These are phyloP conservation scores for Proteromonas lacertae DNA, from an alignment of 352 stramenopile genomes.

Conservation along the genomic window DNA sequence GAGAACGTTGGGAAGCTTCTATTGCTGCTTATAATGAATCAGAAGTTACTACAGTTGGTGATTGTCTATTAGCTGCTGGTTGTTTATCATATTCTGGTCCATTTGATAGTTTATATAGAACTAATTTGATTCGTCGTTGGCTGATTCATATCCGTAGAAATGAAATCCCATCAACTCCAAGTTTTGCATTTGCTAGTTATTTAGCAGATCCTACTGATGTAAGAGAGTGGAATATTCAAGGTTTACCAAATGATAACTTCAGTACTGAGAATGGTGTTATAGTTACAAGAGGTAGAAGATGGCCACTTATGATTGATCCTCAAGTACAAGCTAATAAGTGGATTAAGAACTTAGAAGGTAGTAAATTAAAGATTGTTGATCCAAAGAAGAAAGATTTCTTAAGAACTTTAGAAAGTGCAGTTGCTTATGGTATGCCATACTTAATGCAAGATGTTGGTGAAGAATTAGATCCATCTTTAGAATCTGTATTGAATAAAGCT, in stretches of 20 bases:
- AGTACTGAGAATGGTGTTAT: conserved; percentile 80
- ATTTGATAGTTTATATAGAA: conserved; percentile 54
- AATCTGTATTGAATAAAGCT: conserved; percentile 60
- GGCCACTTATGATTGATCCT: conserved; percentile 85
- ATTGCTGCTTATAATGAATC: conserved; percentile 48
- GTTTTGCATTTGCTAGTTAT: conserved; percentile 59
- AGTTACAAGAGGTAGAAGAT: conserved; percentile 51
- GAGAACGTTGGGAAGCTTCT: conserved; percentile 51
- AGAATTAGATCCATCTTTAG: conserved; percentile 62
- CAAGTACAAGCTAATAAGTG: conserved; percentile 63
- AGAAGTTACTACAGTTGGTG: conserved; percentile 45
- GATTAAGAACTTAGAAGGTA: conserved; percentile 66
- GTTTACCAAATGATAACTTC: conserved; percentile 49
- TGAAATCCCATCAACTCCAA: conserved; percentile 30
- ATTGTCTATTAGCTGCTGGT: conserved; percentile 51
- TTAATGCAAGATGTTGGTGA: conserved; percentile 75
- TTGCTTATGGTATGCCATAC: conserved; percentile 56
- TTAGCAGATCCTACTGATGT: conserved; percentile 62
- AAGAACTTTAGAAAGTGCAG: conserved; percentile 56
- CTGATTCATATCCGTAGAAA: conserved; percentile 37
- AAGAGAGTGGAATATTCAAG: conserved; percentile 63
- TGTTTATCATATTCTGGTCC: conserved; percentile 75
- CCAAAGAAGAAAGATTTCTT: conserved; percentile 72
- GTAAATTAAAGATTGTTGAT: conserved; percentile 43
- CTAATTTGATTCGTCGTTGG: conserved; percentile 22